phyloP scores from a whole-genome alignment of 805 yeast species.

The Pichia nanzhaoensis region DNA sequence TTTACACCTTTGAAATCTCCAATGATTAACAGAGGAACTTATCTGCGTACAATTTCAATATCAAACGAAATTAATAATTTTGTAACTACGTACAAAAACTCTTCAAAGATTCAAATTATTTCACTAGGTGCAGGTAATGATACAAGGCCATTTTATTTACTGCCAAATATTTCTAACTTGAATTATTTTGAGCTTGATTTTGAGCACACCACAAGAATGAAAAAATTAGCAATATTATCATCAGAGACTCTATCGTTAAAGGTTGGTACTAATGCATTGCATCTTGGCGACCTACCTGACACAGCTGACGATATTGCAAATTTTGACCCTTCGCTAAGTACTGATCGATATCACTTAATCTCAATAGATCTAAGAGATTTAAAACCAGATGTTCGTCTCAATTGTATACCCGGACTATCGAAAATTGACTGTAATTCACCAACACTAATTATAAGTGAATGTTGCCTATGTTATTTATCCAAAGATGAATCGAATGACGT shows the following conservation, averaged over 20 bases:
- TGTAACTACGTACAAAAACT: constrained; percentile 22
- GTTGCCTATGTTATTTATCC: constrained; percentile 65
- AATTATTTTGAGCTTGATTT: constrained; percentile 61
- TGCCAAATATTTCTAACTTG: constrained; percentile 31
- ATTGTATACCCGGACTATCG: neutral
- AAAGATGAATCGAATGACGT: constrained; percentile 42
- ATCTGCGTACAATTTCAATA: constrained; percentile 49
- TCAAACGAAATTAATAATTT: constrained; percentile 41
- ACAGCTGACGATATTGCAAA: constrained; percentile 15
- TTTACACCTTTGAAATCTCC: constrained; percentile 40
- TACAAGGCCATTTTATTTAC: constrained; percentile 52
- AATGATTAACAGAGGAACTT: constrained; percentile 66
- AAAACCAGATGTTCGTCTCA: neutral
- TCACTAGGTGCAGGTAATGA: constrained; percentile 83
- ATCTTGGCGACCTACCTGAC: constrained; percentile 1
- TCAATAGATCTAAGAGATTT: constrained; percentile 49
- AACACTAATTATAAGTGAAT: constrained; percentile 63
- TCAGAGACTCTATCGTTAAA: constrained; percentile 14
- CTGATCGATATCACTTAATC: constrained; percentile 40
- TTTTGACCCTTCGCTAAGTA: constrained; percentile 7
- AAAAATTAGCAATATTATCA: constrained; percentile 40
- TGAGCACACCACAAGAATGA: constrained; percentile 43
- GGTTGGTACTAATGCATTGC: neutral
- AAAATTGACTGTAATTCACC: constrained; percentile 33
- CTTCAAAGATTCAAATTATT: constrained; percentile 41